phyloP scores from a whole-genome alignment of 257 asterid species.

The Pogostemon cablin region DNA sequence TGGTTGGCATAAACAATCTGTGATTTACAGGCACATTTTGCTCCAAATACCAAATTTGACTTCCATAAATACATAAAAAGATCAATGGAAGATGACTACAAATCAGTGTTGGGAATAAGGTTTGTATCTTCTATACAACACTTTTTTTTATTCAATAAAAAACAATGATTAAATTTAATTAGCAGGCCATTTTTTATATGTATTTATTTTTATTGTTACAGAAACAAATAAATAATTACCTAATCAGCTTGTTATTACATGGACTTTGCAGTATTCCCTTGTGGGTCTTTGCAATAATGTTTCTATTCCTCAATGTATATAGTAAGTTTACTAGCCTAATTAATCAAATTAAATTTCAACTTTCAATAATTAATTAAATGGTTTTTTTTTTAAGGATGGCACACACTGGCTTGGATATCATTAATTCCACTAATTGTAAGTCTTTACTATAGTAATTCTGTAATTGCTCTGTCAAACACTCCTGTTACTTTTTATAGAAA shows the following conservation, averaged over 20 bases:
- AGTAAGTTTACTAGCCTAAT: constrained; percentile 41
- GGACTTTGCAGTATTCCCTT: constrained; percentile 55
- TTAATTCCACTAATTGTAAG: constrained; percentile 61
- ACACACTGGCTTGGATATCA: constrained; percentile 56
- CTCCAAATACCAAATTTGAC: constrained; percentile 63
- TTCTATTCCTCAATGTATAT: constrained; percentile 56
- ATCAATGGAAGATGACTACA: constrained; percentile 76
- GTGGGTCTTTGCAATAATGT: constrained; percentile 53
- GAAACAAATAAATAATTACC: background rate
- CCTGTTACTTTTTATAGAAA: too few species aligned
- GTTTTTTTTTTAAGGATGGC: constrained; percentile 51
- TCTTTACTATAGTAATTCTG: background rate
- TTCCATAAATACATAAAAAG: constrained; percentile 68
- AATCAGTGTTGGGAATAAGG: constrained; percentile 71
- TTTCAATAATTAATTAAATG: background rate
- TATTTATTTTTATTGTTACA: background rate
- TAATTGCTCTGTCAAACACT: too few species aligned
- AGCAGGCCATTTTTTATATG: background rate
- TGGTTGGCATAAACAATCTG: too few species aligned
- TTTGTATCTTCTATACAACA: constrained; percentile 5
- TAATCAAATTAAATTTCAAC: background rate
- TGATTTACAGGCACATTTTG: constrained; percentile 62
- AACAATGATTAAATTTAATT: too few species aligned
- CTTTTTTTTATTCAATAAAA: too few species aligned
- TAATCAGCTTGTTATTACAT: constrained; percentile 7